Conservation (phyloP, 2,329 filamentous ascomycete species). For the Fonsecaea multimorphosa region DNA sequence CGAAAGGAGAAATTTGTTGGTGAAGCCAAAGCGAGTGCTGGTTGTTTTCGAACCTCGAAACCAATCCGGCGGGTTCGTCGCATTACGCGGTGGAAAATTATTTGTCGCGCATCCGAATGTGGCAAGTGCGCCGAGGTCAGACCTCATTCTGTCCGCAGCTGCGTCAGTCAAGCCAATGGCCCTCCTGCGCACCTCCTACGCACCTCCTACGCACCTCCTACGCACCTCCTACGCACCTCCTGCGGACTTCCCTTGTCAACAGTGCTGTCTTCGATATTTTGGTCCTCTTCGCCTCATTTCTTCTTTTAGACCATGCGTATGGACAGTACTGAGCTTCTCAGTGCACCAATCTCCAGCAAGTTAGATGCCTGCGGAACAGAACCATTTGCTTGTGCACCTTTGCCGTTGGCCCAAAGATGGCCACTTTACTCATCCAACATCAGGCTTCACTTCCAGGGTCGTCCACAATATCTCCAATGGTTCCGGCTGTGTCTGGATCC, state of each 20-base stretch:
- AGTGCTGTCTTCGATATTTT: neutral
- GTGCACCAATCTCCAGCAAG: neutral
- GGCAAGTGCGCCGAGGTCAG: neutral
- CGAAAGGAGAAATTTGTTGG: neutral
- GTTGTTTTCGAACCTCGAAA: neutral
- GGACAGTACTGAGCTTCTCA: neutral
- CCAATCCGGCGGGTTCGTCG: neutral
- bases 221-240: too few species aligned
- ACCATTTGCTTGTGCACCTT: neutral
- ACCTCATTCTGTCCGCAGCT: neutral
- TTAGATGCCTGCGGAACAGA: neutral
- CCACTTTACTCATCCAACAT: neutral
- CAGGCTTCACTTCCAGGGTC: neutral
- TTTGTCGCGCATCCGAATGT: neutral
- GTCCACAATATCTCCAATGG: neutral
- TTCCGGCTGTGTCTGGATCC: neutral
- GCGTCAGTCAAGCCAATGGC: too few species aligned
- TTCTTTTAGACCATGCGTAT: neutral
- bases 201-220: too few species aligned
- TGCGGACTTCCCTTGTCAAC: too few species aligned
- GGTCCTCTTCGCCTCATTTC: neutral
- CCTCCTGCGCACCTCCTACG: too few species aligned
- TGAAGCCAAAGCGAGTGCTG: constrained; percentile 1
- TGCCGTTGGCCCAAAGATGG: neutral
- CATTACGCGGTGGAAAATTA: constrained; percentile 2